These are phyloP conservation scores for Podila verticillata DNA, from an alignment of 192 early-diverging fungal genomes.

Conservation along the genomic window DNA sequence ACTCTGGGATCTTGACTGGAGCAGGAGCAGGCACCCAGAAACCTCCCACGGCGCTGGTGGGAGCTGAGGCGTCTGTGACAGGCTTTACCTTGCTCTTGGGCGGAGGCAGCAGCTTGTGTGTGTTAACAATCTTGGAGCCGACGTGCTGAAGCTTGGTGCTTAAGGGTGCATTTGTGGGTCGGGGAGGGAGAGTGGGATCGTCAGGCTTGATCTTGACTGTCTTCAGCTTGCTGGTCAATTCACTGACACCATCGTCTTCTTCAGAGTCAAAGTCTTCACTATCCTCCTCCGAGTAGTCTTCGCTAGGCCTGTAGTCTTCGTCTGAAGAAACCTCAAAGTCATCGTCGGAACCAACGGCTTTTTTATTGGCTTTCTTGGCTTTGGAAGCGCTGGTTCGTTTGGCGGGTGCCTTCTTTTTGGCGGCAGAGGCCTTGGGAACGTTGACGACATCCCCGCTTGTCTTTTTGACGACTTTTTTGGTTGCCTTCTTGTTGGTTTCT, in stretches of 20 bases:
- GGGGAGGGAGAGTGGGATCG: constrained; percentile 26
- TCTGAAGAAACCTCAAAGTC: constrained; percentile 29
- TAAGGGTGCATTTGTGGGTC: not conserved
- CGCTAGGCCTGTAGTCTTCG: constrained; percentile 16
- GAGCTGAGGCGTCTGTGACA: not conserved
- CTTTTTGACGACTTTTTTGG: not conserved
- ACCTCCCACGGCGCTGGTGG: constrained; percentile 16
- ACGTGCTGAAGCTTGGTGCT: constrained; percentile 16
- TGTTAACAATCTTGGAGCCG: constrained; percentile 26
- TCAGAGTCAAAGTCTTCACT: constrained; percentile 11
- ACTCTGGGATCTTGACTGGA: constrained; percentile 37
- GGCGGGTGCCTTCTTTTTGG: constrained; percentile 21
- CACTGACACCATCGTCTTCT: constrained; percentile 12
- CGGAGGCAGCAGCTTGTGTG: constrained; percentile 17
- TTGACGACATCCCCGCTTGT: not conserved
- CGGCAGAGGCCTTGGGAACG: not conserved
- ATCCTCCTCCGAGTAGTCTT: constrained; percentile 4
- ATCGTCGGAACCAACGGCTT: constrained; percentile 23
- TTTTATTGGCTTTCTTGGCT: constrained; percentile 7
- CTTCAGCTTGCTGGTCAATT: constrained; percentile 27
- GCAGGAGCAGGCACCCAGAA: constrained; percentile 39
- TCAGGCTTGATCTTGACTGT: constrained; percentile 40
- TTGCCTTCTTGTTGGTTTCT: not conserved
- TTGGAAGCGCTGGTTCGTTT: constrained; percentile 15
- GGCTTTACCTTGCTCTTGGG: constrained; percentile 44